A percentile compares a stretch with the other conserved stretches of the same genome.
These are phyloP conservation scores for Kodamaea neixiangensis DNA, from an alignment of 805 yeast genomes.

Conservation along the genomic window DNA sequence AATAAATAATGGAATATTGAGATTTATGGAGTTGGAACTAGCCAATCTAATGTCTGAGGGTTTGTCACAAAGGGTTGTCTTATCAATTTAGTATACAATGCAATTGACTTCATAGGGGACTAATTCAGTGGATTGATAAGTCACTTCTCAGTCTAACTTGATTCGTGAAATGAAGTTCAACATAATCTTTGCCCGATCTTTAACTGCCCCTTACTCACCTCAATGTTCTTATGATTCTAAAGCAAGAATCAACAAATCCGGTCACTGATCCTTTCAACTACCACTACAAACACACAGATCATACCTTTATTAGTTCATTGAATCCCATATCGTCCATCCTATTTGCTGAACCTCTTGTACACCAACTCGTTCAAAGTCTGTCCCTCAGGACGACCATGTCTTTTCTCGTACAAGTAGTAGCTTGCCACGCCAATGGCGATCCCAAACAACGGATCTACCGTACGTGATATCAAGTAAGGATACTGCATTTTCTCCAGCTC, in stretches of 20 bases:
- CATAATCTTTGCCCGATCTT: no score
- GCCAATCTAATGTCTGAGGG: no score
- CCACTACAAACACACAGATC: background rate
- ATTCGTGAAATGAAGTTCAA: no score
- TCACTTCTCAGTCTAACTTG: no score
- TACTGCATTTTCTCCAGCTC: constrained; percentile 28
- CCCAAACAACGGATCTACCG: constrained; percentile 67
- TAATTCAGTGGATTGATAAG: no score
- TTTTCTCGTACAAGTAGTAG: constrained; percentile 61
- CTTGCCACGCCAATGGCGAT: constrained; percentile 61
- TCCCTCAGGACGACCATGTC: constrained; percentile 59
- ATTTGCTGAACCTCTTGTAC: background rate
- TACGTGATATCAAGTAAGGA: constrained; percentile 53
- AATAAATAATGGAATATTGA: background rate
- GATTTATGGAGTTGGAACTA: background rate
- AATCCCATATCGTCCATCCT: background rate
- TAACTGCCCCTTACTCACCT: no score
- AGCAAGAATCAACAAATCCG: no score
- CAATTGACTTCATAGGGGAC: no score
- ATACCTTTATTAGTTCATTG: background rate
- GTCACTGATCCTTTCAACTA: no score
- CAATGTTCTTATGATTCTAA: no score
- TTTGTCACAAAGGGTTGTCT: no score
- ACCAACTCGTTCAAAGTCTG: constrained; percentile 59
- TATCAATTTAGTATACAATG: no score